These are phyloP conservation scores for Solanum okadae DNA, from an alignment of 257 asterid species.

Conservation along the genomic window DNA sequence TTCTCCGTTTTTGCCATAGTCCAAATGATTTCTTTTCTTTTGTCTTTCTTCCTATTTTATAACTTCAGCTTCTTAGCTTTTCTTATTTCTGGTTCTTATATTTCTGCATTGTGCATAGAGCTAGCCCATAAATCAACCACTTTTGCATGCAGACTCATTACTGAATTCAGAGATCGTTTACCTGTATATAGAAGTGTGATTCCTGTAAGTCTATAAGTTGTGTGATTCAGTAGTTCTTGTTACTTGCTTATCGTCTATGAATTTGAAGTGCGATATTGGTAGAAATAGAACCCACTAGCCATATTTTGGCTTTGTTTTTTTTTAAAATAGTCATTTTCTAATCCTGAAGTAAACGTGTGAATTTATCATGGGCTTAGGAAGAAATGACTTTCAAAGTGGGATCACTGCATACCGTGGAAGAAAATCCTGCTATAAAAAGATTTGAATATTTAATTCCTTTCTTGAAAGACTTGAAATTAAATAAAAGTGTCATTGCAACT, in stretches of 20 bases:
- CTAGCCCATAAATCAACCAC: not conserved
- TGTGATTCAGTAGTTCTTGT: not conserved
- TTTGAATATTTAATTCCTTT: not conserved
- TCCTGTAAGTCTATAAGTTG: not conserved
- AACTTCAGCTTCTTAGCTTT: not conserved
- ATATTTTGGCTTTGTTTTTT: not conserved
- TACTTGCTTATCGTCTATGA: not conserved
- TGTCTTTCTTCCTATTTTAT: not conserved
- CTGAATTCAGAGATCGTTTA: not conserved
- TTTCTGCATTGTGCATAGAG: not conserved
- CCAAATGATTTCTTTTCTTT: not conserved
- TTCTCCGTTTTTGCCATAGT: not conserved
- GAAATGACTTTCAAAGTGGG: not conserved
- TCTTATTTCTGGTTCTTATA: not conserved
- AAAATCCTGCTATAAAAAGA: not conserved
- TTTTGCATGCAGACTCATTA: not conserved
- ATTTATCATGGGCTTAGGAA: not conserved
- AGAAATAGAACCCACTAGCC: not conserved
- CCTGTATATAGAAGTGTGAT: not conserved
- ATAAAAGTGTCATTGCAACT: not conserved
- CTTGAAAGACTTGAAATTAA: not conserved
- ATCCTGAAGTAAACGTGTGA: not conserved
- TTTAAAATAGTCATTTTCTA: not conserved
- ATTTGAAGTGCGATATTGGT: not conserved
- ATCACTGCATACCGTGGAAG: not conserved